phyloP scores from a whole-genome alignment of 768 basidiomycete genomes.

The Glaciozyma martinii region DNA sequence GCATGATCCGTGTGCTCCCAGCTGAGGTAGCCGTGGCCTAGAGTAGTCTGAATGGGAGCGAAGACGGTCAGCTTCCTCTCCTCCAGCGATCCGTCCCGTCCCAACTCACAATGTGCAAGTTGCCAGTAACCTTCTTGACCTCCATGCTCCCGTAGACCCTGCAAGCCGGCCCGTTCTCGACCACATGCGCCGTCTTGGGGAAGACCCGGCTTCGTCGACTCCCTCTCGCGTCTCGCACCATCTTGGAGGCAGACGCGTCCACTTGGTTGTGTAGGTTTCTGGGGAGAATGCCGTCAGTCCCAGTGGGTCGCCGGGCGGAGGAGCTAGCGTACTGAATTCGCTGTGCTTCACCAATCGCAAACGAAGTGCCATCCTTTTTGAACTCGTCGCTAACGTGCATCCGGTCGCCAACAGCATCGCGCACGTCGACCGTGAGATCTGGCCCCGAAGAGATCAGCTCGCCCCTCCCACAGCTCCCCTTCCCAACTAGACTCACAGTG shows the following conservation, averaged over 20 bases:
- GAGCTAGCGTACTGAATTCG: slow-evolving; percentile 48
- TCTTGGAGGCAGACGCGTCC: slow-evolving; percentile 14
- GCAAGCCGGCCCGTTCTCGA: slow-evolving; percentile 64
- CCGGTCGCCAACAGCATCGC: slow-evolving; percentile 89
- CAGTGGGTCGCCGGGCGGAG: not conserved
- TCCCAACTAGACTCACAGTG: slow-evolving; percentile 53
- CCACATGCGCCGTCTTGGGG: slow-evolving; percentile 64
- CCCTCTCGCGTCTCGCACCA: slow-evolving; percentile 16
- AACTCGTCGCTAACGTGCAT: slow-evolving; percentile 71
- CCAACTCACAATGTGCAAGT: slow-evolving; percentile 59
- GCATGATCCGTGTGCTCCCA: slow-evolving; percentile 77
- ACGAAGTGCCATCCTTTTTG: slow-evolving; percentile 72
- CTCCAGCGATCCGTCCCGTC: not conserved
- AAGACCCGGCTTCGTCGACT: slow-evolving; percentile 40
- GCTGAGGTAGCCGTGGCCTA: slow-evolving; percentile 89
- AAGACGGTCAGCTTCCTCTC: not conserved
- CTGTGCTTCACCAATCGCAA: slow-evolving; percentile 73
- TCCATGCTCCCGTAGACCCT: slow-evolving; percentile 63
- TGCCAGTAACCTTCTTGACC: slow-evolving; percentile 87
- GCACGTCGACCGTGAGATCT: slow-evolving; percentile 80
- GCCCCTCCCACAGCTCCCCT: not conserved
- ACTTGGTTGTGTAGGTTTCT: not conserved
- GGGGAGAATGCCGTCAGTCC: not conserved
- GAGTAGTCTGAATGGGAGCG: slow-evolving; percentile 59
- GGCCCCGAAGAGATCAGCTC: not conserved